phyloP scores from a whole-genome alignment of 116 monocot genomes.

The Dioscorea cayenensis region DNA sequence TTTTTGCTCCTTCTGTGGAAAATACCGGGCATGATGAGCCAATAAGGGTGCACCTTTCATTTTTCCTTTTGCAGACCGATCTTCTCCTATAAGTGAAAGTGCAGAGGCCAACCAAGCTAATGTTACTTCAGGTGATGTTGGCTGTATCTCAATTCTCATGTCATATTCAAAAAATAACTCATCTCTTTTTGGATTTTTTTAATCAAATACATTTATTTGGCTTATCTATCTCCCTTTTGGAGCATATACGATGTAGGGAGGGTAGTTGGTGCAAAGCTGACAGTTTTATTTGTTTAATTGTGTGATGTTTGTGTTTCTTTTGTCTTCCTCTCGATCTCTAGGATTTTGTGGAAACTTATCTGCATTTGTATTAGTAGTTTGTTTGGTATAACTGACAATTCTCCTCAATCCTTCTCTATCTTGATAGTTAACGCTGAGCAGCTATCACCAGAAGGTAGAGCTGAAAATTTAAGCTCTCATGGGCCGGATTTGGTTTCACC shows the following conservation, averaged over 20 bases:
- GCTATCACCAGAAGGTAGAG: slow-evolving; percentile 7
- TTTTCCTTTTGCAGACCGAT: neutral
- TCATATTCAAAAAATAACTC: neutral
- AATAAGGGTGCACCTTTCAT: too few species aligned
- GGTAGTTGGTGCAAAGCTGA: too few species aligned
- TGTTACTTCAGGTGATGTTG: neutral
- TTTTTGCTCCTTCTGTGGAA: too few species aligned
- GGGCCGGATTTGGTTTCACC: slow-evolving; percentile 44
- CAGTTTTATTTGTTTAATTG: too few species aligned
- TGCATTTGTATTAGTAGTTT: neutral
- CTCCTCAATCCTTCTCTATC: neutral
- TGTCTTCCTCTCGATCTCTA: too few species aligned
- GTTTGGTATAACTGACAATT: neutral
- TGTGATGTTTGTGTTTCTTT: too few species aligned
- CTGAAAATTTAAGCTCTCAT: slow-evolving; percentile 17
- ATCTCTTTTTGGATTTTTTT: neutral
- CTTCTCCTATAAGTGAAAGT: neutral
- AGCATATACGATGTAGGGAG: too few species aligned
- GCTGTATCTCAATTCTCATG: neutral
- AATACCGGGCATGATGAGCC: too few species aligned
- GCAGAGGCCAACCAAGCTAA: neutral
- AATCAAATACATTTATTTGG: too few species aligned
- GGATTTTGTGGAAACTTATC: too few species aligned
- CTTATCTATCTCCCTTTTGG: too few species aligned
- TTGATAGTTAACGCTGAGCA: slow-evolving; percentile 3